phyloP scores from a whole-genome alignment of 2,329 filamentous ascomycete species.

The Exophiala sp. region DNA sequence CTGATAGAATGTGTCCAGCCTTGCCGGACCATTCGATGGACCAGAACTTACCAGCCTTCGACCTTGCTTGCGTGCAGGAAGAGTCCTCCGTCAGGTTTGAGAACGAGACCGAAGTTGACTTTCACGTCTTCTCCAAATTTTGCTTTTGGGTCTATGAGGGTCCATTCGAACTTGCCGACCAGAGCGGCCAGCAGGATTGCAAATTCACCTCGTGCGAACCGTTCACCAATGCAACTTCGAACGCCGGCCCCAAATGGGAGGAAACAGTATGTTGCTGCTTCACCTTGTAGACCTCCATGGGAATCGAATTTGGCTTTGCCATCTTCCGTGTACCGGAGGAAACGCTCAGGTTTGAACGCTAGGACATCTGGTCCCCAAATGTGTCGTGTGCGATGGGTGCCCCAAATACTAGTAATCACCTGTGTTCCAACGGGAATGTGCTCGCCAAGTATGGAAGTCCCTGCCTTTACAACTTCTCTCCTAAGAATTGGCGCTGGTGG shows the following conservation, averaged over 20 bases:
- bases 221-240: conserved; percentile 28
- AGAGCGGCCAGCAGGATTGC: conserved; percentile 74
- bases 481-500: conserved; percentile 68
- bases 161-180: conserved; percentile 62
- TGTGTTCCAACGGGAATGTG: conserved; percentile 67
- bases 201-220: conserved; percentile 70
- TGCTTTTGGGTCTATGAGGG: conserved; percentile 36
- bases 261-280: conserved; percentile 66
- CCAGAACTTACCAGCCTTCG: conserved; percentile 7
- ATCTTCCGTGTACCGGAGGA: conserved; percentile 49
- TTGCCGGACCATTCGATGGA: too few relatives aligned
- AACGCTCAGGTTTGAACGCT: conserved; percentile 75
- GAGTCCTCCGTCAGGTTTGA: conserved; percentile 2
- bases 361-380: conserved; percentile 75
- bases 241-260: conserved; percentile 72
- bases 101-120: conserved; percentile 3
- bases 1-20: too few relatives aligned
- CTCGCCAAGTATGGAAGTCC: conserved; percentile 63
- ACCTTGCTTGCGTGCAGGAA: neutral
- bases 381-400: conserved; percentile 63
- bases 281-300: conserved; percentile 59
- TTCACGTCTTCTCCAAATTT: neutral
- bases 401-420: conserved; percentile 61
- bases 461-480: conserved; percentile 50
- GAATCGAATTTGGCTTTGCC: conserved; percentile 12